Base-by-base conservation (phyloP, 2,329 filamentous ascomycete genomes). In the Phyllosticta citrichinensis region DNA sequence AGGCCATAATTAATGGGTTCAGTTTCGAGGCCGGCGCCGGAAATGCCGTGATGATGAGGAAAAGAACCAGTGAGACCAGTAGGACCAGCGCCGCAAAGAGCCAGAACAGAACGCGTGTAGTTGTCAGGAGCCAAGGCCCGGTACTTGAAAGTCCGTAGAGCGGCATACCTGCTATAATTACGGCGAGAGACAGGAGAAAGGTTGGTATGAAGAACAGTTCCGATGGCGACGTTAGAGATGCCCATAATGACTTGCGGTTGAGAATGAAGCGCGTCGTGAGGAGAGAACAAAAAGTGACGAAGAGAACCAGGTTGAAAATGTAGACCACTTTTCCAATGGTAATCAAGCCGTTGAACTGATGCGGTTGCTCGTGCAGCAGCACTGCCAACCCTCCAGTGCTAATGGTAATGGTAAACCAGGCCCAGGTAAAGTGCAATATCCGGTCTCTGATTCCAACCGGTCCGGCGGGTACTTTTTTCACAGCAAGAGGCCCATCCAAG, bases 1-100 rank as follows among this genome's bases (percentile, higher is more conserved):
- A 47, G 4, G 40, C 40, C 14, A 5, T 6, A n/a, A 14, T 47
- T 14, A 47, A 8, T 17, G 40, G 40, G 79, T 87, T 88, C 82
- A 89, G 88, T 50, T 81, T 83, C 60, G 84, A 81, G 17, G 89
- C 74, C 5, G 77, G 79, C 3, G 52, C 20, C 12, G 67, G 83
- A 81, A 8, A 75, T 73, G 5, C 81, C 77, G 70, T 90, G 33
- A 90, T 76, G 68, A 81, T 83, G 40, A 81, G 84, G 74, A 89
- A 91, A 61, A 77, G 76, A 62, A 75, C 73, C 25, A 72, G 66
- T 6, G 74, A 75, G 52, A 77, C 65, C 30, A 68, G 62, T 62
- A 77, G 76, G 0, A 75, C 73, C 57, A 71, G 63, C 56, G 72
- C 70, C n/a, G 73, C 74, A 65, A 78, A 78, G 6, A 71, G 66